Percentiles rank a stretch among this genome's conserved stretches.
These are phyloP conservation scores for Phlyctochytrium bullatum DNA, from an alignment of 192 early-diverging fungal genomes.

Conservation along the genomic window DNA sequence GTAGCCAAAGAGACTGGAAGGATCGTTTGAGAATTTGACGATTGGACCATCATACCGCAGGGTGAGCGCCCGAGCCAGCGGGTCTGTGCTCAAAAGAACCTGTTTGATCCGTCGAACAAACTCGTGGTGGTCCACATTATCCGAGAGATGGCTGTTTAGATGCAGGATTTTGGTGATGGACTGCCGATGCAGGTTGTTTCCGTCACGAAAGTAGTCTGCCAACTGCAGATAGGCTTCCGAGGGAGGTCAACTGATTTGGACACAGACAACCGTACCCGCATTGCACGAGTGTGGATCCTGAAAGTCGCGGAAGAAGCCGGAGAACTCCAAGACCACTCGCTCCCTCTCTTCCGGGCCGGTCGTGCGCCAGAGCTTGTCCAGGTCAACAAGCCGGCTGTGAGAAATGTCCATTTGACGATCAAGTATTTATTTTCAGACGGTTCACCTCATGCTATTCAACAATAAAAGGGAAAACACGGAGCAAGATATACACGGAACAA, in stretches of 20 bases:
- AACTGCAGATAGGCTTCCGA: too few species aligned
- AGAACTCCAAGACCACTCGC: neutral
- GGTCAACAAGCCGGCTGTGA: neutral
- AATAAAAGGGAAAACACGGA: too few species aligned
- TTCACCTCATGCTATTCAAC: too few species aligned
- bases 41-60: neutral
- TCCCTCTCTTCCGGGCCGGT: neutral
- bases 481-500: too few species aligned
- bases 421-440: too few species aligned
- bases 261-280: neutral
- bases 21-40: neutral
- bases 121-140: too few species aligned
- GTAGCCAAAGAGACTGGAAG: neutral
- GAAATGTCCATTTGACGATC: too few species aligned
- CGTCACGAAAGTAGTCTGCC: neutral
- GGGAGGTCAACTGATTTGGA: too few species aligned
- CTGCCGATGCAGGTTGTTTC: neutral
- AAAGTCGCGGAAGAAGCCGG: neutral
- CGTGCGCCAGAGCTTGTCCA: neutral
- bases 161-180: too few species aligned
- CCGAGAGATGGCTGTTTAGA: too few species aligned
- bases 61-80: neutral
- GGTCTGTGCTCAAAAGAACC: neutral
- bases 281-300: neutral
- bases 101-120: neutral